Evolutionary conservation across 192 early-diverging fungal species (phyloP), one percentile per base, ranked within the genome.

Genomic region (Mortierella claussenii): DNA sequence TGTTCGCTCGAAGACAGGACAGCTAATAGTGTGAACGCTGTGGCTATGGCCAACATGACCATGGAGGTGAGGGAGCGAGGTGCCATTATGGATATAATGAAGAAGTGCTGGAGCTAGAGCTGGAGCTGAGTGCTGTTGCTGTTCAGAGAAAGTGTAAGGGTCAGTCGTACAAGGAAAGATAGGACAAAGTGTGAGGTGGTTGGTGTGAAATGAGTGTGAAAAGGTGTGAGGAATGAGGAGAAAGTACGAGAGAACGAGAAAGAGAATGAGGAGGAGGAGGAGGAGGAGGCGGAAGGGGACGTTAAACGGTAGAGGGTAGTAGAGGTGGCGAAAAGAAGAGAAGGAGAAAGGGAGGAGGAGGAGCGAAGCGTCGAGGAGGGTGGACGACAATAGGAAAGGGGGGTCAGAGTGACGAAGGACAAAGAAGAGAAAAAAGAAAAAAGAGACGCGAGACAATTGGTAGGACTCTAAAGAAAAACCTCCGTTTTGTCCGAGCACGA

Each of bases 11-110:
- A n/a, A n/a, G n/a, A n/a, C 44, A 48, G 45, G 5, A 55, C 49
- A 44, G 42, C 37, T 33, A 51, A 46, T 13, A 50, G 5, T 33
- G 42, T 15, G 28, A 51, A 31, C 23, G 42, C 11, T 26, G 55
- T 15, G 3, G 63, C 64, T 7, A 76, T 18, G 28, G 52, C 43
- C 23, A 58, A 56, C 11, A 65, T 31, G 53, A 76, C 11, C 30
- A 60, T 17, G 34, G 56, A 4, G 8, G 61, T 33, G 57, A 60
- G 18, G 45, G 52, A 17, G 10, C 42, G 18, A 7, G 59, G 69
- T 27, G 68, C 45, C 57, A 55, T 60, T 60, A 17, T 46, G 40
- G 5, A 7, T 10, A 27, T 28, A n/a, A n/a, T n/a, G n/a, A n/a
- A n/a, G n/a, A n/a, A n/a, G n/a, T n/a, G n/a, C n/a, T n/a, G n/a